These are phyloP conservation scores for Canavalia gladiata DNA, from an alignment of 306 rosid genomes.

Conservation along the genomic window DNA sequence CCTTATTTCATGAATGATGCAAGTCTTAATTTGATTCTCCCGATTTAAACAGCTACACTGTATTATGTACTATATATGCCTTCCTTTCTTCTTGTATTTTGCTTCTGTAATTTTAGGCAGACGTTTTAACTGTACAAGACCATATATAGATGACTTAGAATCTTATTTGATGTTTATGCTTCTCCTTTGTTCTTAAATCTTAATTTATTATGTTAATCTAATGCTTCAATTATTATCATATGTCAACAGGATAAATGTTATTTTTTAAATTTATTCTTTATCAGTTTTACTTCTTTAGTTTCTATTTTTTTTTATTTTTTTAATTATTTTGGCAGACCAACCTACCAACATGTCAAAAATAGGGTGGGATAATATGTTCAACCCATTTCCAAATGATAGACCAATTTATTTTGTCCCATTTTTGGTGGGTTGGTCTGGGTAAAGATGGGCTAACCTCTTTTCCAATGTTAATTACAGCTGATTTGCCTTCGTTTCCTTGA, in stretches of 20 bases:
- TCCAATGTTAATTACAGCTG: not conserved
- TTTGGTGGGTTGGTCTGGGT: not conserved
- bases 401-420: not conserved
- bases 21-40: not conserved
- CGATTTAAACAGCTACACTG: not conserved
- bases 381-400: not conserved
- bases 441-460: not conserved
- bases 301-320: not conserved
- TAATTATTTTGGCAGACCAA: not conserved
- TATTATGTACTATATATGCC: not conserved
- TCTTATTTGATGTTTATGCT: not conserved
- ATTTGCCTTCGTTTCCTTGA: conserved; percentile 26
- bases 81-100: not conserved
- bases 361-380: not conserved
- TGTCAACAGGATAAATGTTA: not conserved
- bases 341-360: not conserved
- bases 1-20: not conserved
- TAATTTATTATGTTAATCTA: not conserved
- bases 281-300: not conserved
- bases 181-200: not conserved
- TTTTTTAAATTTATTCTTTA: not conserved
- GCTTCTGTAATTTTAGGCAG: not conserved
- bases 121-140: not conserved
- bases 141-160: not conserved
- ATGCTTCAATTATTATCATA: not conserved